Conservation (phyloP, 2,329 filamentous ascomycete genomes). For the Magnaporthales sp. region DNA sequence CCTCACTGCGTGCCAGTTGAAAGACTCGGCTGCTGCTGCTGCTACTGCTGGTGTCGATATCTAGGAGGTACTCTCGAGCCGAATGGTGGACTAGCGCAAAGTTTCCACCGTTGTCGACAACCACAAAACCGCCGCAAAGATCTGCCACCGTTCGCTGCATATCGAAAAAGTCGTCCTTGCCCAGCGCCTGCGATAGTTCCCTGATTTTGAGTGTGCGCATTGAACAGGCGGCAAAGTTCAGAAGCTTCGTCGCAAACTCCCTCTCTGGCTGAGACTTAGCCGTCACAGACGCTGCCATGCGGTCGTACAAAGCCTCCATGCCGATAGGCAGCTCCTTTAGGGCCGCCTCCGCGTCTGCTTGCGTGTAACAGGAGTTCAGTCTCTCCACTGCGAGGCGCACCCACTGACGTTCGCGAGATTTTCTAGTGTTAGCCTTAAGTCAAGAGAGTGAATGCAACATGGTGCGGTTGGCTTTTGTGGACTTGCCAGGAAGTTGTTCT, state of each 20-base stretch:
- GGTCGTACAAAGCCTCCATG: not conserved
- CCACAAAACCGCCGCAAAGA: not conserved
- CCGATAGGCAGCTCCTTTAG: not conserved
- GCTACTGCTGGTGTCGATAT: not conserved
- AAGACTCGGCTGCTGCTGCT: slow-evolving; percentile 6
- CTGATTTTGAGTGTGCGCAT: not conserved
- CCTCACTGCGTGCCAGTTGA: slow-evolving; percentile 8
- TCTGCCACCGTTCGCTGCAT: not conserved
- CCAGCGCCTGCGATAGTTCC: not conserved
- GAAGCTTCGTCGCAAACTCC: not conserved
- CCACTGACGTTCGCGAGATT: not conserved
- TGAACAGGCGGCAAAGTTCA: not conserved
- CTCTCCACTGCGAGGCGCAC: not conserved
- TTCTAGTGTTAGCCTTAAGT: not conserved
- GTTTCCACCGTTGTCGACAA: not conserved
- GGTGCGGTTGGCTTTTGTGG: not conserved
- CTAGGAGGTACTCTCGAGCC: slow-evolving; percentile 23
- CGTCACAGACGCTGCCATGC: not conserved
- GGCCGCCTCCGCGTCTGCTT: not conserved
- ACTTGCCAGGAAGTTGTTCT: not conserved
- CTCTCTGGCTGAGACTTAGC: not conserved
- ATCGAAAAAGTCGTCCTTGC: not conserved
- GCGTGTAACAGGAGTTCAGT: not conserved
- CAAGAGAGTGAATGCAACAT: not conserved
- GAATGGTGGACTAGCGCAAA: slow-evolving; percentile 23